Base-by-base conservation (phyloP, 306 rosid genomes). In the Phaseolus lunatus region DNA sequence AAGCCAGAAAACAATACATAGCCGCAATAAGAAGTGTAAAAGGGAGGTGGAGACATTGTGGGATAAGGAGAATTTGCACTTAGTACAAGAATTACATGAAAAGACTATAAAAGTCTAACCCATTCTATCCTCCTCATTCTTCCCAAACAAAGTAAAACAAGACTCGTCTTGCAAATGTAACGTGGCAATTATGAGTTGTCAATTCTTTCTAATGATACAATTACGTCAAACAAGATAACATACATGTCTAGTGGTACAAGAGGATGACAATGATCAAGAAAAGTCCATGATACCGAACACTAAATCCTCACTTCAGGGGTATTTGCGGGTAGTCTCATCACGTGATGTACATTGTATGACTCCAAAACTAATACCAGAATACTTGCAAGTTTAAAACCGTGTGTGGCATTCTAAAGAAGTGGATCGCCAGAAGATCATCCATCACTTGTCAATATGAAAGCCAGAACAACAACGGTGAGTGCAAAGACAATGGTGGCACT, bases 391-490 rank as follows among this genome's bases (percentile, higher is more conserved):
- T 8, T 22, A 74, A 72, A 50, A 83, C 73, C 37, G 41, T 19
- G 63, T 0, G 45, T 53, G 77, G 19, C 53, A 23, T 22, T 26
- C 52, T 43, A 71, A 49, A 57, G 12, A 16, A 52, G 29, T 39
- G 50, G 76, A 78, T 44, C 8, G 2, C 0, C 5, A 37, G 68
- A 80, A 50, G 54, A 80, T 69, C 75, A 92, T 45, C 97, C 96
- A 80, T 85, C 93, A 52, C 88, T 90, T 22, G 97, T 92, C 82
- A 85, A 78, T 44, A n/a, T 78, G 78, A 95, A 83, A 67, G 96
- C 95, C 72, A 92, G 84, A 85, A 92, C 63, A 77, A 92, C 98
- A 7, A 89, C 70, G 75, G 53, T 52, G 26, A 95, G 87, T 1
- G 97, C 84, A 54, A 84, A 78, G 82, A 78, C 37, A 70, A 90